Evolutionary conservation across 1,139 yeast genomes (phyloP).

Genomic region (Yamadazyma conglobata): DNA sequence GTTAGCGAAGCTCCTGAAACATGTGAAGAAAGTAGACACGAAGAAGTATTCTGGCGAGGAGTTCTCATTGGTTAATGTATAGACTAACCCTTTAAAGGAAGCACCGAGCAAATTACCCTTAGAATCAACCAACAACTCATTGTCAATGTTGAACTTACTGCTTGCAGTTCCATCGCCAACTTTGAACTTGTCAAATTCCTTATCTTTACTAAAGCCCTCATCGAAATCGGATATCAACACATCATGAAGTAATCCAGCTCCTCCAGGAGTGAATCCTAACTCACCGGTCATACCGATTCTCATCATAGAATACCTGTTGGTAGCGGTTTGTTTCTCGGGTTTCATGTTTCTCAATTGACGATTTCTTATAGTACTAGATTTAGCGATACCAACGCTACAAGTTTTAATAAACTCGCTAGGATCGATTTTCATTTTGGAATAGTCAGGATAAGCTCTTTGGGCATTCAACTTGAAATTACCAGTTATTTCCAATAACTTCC

Average conservation of each 20-base stretch:
- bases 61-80: constrained; percentile 67
- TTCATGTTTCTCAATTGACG: constrained; percentile 16
- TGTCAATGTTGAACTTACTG: constrained; percentile 22
- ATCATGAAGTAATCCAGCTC: constrained; percentile 52
- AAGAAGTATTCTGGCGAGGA: constrained; percentile 69
- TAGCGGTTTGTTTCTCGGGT: constrained; percentile 14
- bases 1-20: constrained; percentile 72
- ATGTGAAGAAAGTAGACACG: constrained; percentile 72
- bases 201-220: constrained; percentile 39
- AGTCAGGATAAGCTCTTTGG: constrained; percentile 73
- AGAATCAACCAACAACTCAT: constrained; percentile 46
- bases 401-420: constrained; percentile 59
- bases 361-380: constrained; percentile 34
- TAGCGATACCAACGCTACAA: constrained; percentile 62
- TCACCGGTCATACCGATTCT: constrained; percentile 56
- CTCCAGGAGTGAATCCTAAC: constrained; percentile 54
- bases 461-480: constrained; percentile 72
- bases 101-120: constrained; percentile 68
- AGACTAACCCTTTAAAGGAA: constrained; percentile 71
- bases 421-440: constrained; percentile 52
- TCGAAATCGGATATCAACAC: constrained; percentile 42
- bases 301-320: constrained; percentile 56
- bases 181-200: constrained; percentile 39
- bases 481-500: constrained; percentile 44
- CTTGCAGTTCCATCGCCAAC: constrained; percentile 16